Base-by-base conservation (phyloP, 129 eudicot species). In the Centrapalus pauciflorus region DNA sequence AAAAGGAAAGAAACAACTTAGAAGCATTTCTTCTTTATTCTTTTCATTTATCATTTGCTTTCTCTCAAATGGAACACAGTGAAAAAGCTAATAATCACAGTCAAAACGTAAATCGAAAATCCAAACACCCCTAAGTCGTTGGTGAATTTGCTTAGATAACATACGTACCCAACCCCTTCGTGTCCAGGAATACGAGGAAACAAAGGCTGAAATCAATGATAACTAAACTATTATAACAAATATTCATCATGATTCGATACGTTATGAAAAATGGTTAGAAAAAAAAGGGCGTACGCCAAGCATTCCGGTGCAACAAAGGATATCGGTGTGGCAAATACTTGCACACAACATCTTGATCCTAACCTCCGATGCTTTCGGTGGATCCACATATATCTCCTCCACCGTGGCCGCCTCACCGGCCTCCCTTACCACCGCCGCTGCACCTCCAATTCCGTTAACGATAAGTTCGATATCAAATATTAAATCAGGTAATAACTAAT, bases 341-440 rank as follows among this genome's bases (percentile, higher is more conserved):
- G 90, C 90, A 64, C 51, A 75, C n/a, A 84, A 71, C 90, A 85
- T 85, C 73, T 78, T 85, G 32, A 85, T 72, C 66, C 87, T 63
- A 33, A 85, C 74, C 75, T 85, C 90, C 3, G 40, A 13, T 4
- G 82, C 61, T 65, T 78, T 85, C 5, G 87, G 90, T 12, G 87
- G 82, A 59, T 78, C 84, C 13, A 85, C 87, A 55, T 69, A 66
- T 57, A 81, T 79, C 72, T 78, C 76, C 56, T 81, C 87, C 69
- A 81, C 63, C 58, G 43, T 51, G 11, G 73, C 32, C 32, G 76
- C 57, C 57, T 72, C 84, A n/a, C 86, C 90, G 0, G 34, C 17
- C 69, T 81, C 66, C 32, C 77, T 23, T n/a, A 80, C 61, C 35
- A 84, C 90, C 1, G 90, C 86, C 20, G 90, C 90, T 84, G 81